Evolutionary conservation across 257 asterid species (phyloP).

Genomic region (Penstemon eatonii): DNA sequence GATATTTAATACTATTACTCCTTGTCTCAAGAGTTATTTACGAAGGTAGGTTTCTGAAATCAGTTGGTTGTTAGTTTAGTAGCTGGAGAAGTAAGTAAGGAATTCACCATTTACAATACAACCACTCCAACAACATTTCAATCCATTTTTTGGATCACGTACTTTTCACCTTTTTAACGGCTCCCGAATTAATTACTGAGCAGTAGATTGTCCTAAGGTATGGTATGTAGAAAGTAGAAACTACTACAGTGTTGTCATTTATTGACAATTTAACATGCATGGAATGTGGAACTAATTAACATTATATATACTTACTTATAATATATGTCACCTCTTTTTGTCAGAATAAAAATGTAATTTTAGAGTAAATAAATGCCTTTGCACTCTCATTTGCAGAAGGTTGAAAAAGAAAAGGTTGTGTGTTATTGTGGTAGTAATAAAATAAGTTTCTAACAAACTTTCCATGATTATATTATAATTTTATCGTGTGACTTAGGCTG

Average conservation of each 20-base stretch:
- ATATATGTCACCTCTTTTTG: too few relatives aligned
- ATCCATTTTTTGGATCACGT: neutral
- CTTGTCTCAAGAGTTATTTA: slow-evolving; percentile 1
- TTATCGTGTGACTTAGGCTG: too few relatives aligned
- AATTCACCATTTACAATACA: slow-evolving; percentile 15
- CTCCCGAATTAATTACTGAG: neutral
- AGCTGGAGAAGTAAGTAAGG: neutral
- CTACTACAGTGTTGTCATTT: neutral
- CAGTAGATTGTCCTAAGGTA: neutral
- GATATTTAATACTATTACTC: slow-evolving; percentile 10
- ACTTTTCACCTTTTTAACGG: neutral
- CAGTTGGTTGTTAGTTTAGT: slow-evolving; percentile 10
- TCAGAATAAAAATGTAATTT: too few relatives aligned
- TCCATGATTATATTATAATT: too few relatives aligned
- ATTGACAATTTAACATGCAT: neutral
- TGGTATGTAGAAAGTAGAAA: neutral
- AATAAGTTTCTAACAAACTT: too few relatives aligned
- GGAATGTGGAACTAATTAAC: too few relatives aligned
- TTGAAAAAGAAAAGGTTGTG: too few relatives aligned
- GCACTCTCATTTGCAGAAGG: too few relatives aligned
- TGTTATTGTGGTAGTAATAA: too few relatives aligned
- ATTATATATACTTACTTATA: too few relatives aligned
- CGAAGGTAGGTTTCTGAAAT: slow-evolving; percentile 12
- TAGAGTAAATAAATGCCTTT: too few relatives aligned
- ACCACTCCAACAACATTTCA: neutral